Evolutionary conservation across 1,139 yeast genomes (phyloP).

Genomic region (Debaryomyces robertsiae): DNA sequence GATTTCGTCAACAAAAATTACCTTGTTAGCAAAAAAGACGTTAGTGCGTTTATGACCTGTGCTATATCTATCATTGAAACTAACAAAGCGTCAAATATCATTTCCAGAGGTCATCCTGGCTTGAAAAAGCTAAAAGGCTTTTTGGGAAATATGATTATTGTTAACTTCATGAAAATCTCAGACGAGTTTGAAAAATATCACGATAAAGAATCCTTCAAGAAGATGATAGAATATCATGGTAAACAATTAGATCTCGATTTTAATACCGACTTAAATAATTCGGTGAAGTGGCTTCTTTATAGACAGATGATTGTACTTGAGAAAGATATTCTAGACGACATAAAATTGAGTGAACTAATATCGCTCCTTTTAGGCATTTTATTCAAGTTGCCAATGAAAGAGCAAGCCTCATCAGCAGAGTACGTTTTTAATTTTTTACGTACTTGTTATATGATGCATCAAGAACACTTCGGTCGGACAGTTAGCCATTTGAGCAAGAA

Average conservation of each 20-base stretch:
- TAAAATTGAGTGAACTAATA: slow-evolving; percentile 34
- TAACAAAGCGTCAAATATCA: slow-evolving; percentile 15
- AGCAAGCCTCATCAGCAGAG: slow-evolving; percentile 24
- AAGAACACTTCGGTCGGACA: slow-evolving; percentile 26
- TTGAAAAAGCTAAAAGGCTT: slow-evolving; percentile 24
- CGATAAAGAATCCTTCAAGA: slow-evolving; percentile 4
- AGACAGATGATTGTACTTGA: slow-evolving; percentile 46
- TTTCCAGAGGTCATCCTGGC: slow-evolving; percentile 11
- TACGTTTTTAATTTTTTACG: slow-evolving; percentile 41
- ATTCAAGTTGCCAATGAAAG: slow-evolving; percentile 21
- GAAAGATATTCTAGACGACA: slow-evolving; percentile 32
- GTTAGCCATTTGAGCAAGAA: slow-evolving; percentile 21
- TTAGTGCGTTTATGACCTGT: slow-evolving; percentile 32
- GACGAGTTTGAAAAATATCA: slow-evolving; percentile 7
- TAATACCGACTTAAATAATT: slow-evolving; percentile 21
- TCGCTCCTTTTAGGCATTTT: slow-evolving; percentile 34
- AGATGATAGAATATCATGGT: slow-evolving; percentile 1
- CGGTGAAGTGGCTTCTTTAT: slow-evolving; percentile 40
- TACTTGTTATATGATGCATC: slow-evolving; percentile 37
- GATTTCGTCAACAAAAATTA: slow-evolving; percentile 31
- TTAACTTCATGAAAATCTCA: slow-evolving; percentile 8
- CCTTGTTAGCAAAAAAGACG: slow-evolving; percentile 25
- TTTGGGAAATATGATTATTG: slow-evolving; percentile 33
- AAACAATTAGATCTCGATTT: slow-evolving; percentile 9
- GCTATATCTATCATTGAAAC: slow-evolving; percentile 38